Conservation (phyloP, 2,329 filamentous ascomycete genomes). For the Lachnellula occidentalis region DNA sequence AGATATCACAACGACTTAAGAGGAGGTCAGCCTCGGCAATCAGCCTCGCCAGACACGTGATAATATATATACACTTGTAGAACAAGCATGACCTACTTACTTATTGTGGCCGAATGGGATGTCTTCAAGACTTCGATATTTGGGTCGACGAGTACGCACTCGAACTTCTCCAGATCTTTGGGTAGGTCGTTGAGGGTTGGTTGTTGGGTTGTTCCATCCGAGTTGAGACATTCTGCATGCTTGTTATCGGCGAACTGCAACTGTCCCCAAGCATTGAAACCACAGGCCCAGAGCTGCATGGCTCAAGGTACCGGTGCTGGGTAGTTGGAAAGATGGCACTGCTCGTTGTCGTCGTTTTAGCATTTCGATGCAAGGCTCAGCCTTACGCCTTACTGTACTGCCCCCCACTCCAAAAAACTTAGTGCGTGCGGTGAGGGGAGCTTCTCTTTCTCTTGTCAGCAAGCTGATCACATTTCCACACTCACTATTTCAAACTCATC, state of each 20-base stretch:
- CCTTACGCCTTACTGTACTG: constrained; percentile 2
- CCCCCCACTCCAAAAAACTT: constrained; percentile 5
- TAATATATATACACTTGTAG: constrained; percentile 1
- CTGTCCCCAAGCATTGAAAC: constrained; percentile 56
- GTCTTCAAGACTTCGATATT: constrained; percentile 34
- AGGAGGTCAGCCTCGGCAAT: not conserved
- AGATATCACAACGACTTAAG: too few relatives aligned
- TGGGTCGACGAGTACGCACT: constrained; percentile 35
- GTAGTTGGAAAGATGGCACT: not conserved
- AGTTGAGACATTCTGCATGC: not conserved
- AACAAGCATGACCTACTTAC: constrained; percentile 32
- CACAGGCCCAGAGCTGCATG: constrained; percentile 48
- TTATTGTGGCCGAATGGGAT: constrained; percentile 41
- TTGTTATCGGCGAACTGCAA: constrained; percentile 35
- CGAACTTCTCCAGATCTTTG: constrained; percentile 43
- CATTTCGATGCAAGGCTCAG: constrained; percentile 2
- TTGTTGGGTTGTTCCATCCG: not conserved
- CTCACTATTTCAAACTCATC: not conserved
- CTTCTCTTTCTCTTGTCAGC: not conserved
- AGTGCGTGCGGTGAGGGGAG: not conserved
- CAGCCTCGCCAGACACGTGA: not conserved
- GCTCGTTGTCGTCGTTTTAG: not conserved
- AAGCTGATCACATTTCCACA: not conserved
- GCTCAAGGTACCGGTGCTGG: not conserved
- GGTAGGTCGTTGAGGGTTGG: constrained; percentile 20